Evolutionary conservation across 192 early-diverging fungal genomes (phyloP).

Genomic region (Geosiphon pyriformis): DNA sequence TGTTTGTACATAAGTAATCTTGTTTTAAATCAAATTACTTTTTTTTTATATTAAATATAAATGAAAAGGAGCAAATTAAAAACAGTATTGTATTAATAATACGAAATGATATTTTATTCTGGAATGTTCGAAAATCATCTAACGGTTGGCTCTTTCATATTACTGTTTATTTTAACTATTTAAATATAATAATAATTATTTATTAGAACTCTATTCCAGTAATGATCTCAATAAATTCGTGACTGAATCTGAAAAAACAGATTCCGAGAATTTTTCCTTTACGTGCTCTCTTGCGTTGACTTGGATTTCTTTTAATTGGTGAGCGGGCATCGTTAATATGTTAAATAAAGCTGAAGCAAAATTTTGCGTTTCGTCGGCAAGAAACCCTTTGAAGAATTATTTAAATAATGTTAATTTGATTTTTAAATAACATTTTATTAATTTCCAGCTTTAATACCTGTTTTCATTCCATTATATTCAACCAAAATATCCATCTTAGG

Average conservation of each 20-base stretch:
- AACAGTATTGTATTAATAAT: no score
- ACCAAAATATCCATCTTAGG: conserved; percentile 82
- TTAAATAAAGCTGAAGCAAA: conserved; percentile 60
- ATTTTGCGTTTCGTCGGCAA: conserved; percentile 53
- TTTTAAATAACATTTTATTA: background rate
- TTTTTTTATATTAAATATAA: no score
- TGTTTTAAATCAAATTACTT: no score
- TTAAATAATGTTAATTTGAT: conserved; percentile 3
- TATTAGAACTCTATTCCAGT: background rate
- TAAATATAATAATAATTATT: background rate
- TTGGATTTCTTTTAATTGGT: conserved; percentile 44
- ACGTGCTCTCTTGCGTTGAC: conserved; percentile 58
- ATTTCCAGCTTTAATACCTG: conserved; percentile 21
- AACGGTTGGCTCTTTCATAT: no score
- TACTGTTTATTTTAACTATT: no score
- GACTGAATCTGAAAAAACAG: conserved; percentile 30
- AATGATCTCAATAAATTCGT: background rate
- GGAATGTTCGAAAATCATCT: no score
- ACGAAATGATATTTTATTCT: no score
- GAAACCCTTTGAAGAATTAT: conserved; percentile 48
- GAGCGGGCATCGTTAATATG: conserved; percentile 37
- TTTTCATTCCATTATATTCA: conserved; percentile 34
- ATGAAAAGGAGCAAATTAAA: no score
- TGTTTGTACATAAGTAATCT: no score
- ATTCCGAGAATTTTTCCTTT: conserved; percentile 66